Evolutionary conservation across 2,329 filamentous ascomycete genomes (phyloP).

Genomic region (Emmonsiellopsis sp.): DNA sequence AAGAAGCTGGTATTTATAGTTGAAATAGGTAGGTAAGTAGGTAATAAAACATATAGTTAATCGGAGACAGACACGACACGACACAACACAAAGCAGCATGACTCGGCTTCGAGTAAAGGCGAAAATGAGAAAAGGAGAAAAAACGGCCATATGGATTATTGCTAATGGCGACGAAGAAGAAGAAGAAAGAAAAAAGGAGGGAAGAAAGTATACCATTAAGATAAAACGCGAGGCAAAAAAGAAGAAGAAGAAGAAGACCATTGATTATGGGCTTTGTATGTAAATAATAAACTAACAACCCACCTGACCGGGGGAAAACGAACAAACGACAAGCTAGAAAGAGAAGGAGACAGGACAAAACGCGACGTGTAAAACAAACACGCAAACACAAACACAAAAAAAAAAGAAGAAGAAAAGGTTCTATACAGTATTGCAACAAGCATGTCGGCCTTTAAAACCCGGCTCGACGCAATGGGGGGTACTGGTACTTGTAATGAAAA

Average conservation of each 20-base stretch:
- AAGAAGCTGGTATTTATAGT: conserved; percentile 13
- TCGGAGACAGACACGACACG: not conserved
- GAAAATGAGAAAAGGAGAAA: too few relatives aligned
- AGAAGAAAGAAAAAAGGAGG: conserved; percentile 11
- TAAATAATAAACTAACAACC: too few relatives aligned
- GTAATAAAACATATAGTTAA: conserved; percentile 5
- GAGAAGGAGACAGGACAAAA: not conserved
- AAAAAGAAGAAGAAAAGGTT: not conserved
- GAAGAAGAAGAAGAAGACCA: not conserved
- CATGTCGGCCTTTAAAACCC: too few relatives aligned
- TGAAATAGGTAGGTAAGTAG: not conserved
- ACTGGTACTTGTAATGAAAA: too few relatives aligned
- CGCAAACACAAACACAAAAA: not conserved
- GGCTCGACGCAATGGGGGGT: too few relatives aligned
- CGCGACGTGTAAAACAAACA: too few relatives aligned
- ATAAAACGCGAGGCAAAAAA: conserved; percentile 1
- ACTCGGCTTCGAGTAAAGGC: too few relatives aligned
- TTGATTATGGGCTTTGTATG: too few relatives aligned
- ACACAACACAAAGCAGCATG: too few relatives aligned
- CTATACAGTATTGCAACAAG: too few relatives aligned
- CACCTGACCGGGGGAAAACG: not conserved
- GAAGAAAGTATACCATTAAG: conserved; percentile 1
- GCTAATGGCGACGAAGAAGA: not conserved
- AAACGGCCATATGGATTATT: not conserved
- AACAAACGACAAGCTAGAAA: not conserved